These are phyloP conservation scores for Gynostemma pentaphyllum DNA, from an alignment of 306 rosid species.

Conservation along the genomic window DNA sequence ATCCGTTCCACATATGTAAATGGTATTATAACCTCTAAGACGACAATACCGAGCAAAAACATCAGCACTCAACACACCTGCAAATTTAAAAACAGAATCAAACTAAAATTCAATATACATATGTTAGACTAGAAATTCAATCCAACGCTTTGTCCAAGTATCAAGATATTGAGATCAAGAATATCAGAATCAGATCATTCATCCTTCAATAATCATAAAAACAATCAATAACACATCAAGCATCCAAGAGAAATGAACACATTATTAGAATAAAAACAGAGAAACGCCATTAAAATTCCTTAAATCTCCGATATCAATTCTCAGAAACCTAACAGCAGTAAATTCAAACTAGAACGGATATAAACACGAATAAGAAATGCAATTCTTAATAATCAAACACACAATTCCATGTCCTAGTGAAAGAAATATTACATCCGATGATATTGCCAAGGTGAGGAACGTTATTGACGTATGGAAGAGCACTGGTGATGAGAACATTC, in stretches of 20 bases:
- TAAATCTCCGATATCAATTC: not conserved
- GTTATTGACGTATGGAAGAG: constrained; percentile 91
- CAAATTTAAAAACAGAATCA: not conserved
- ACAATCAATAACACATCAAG: not conserved
- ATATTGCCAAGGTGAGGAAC: constrained; percentile 96
- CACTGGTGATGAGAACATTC: constrained; percentile 90
- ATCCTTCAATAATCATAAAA: not conserved
- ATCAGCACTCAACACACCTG: constrained; percentile 88
- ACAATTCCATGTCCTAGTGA: not conserved
- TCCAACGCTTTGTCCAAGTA: not conserved
- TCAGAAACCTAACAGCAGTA: not conserved
- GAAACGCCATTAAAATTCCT: not conserved
- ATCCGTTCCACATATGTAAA: constrained; percentile 87
- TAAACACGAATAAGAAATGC: not conserved
- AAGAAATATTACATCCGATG: constrained; percentile 47
- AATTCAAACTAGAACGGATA: not conserved
- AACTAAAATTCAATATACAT: not conserved
- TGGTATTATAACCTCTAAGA: constrained; percentile 63
- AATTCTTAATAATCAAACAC: not conserved
- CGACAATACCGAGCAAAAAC: constrained; percentile 90
- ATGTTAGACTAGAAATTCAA: not conserved
- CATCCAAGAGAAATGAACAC: not conserved
- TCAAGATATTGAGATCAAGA: not conserved
- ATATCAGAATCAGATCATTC: not conserved
- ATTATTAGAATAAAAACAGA: not conserved